Evolutionary conservation across 352 stramenopile genomes (phyloP), one percentile per base, ranked within the genome.

Genomic region (Phytopythium kandeliae): DNA sequence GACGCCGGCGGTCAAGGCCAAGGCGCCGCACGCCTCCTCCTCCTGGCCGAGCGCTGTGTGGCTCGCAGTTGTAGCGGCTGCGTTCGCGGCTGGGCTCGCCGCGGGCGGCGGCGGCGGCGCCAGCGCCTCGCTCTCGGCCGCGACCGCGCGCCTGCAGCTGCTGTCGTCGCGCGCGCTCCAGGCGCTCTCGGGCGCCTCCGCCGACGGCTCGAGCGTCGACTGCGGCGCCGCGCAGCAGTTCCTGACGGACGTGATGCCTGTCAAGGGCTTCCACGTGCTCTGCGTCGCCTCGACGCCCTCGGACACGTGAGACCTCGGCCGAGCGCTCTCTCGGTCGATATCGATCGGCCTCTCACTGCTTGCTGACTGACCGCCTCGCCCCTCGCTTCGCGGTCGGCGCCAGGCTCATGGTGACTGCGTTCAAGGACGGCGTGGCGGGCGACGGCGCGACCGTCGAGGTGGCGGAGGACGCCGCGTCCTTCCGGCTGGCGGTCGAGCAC

Each of bases 221-320:
- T 85, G 76, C 50, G 16, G 9, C 0, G 31, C 52, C 3, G 69
- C 74, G 7, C 54, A 71, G 2, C 50, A 74, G 56, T 81, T 67
- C 37, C 48, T 90, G 44, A 90, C 78, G 9, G 66, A 82, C 26
- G 68, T 67, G 15, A 66, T 69, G 37, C 62, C 76, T 0, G 69
- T 90, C 53, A 82, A 81, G 50, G 79, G 79, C 16, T 88, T 88
- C 53, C 77, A 90, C 51, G 76, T 90, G 37, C 60, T 88, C 10
- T 90, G 79, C 41, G 51, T 86, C 15, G 56, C 76, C 31, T 68
- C 68, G 47, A 71, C 66, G 17, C 46, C 65, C n/a, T 28, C 50
- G 16, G 58, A 83, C 37, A 70, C 59, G 71, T 85, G 11, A n/a
- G n/a, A n/a, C n/a, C n/a, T n/a, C n/a, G n/a, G n/a, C n/a, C n/a